A percentile compares a stretch with the other conserved stretches of the same genome.
Evolutionary conservation across 164 flowering plant genomes (phyloP).

Genomic region (Piper longum): DNA sequence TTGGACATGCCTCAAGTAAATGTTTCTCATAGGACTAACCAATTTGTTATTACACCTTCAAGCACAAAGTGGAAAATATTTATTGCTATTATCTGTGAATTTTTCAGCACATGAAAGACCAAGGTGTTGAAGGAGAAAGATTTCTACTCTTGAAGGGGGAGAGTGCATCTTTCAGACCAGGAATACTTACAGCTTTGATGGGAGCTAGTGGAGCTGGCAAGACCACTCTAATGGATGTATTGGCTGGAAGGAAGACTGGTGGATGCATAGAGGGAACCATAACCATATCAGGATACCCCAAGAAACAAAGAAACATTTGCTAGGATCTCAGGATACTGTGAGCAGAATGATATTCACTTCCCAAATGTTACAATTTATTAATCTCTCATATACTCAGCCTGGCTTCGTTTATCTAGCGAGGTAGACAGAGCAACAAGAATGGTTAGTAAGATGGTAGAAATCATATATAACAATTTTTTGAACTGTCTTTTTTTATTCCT

Average conservation of each 20-base stretch:
- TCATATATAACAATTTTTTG: too few species aligned
- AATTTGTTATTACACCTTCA: background rate
- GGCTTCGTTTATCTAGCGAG: conserved; percentile 38
- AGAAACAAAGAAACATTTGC: conserved; percentile 47
- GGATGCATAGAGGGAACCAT: conserved; percentile 36
- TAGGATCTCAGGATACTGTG: conserved; percentile 42
- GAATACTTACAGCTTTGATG: conserved; percentile 46
- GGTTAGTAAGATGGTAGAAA: conserved; percentile 17
- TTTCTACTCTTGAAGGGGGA: conserved; percentile 32
- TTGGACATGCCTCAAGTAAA: conserved; percentile 43
- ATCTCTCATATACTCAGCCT: conserved; percentile 41
- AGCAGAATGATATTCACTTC: conserved; percentile 44
- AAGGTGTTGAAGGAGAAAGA: conserved; percentile 22
- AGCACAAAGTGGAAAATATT: background rate
- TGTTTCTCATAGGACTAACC: background rate
- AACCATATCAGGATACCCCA: conserved; percentile 35
- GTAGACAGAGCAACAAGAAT: conserved; percentile 25
- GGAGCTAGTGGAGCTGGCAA: conserved; percentile 61
- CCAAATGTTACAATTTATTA: conserved; percentile 42
- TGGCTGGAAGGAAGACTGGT: conserved; percentile 43
- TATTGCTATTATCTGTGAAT: background rate
- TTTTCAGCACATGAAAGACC: conserved; percentile 47
- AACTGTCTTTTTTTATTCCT: too few species aligned
- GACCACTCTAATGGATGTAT: conserved; percentile 44
- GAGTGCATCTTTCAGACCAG: conserved; percentile 44